Conservation (phyloP, 306 rosid genomes). For the Rosa multiflora region DNA sequence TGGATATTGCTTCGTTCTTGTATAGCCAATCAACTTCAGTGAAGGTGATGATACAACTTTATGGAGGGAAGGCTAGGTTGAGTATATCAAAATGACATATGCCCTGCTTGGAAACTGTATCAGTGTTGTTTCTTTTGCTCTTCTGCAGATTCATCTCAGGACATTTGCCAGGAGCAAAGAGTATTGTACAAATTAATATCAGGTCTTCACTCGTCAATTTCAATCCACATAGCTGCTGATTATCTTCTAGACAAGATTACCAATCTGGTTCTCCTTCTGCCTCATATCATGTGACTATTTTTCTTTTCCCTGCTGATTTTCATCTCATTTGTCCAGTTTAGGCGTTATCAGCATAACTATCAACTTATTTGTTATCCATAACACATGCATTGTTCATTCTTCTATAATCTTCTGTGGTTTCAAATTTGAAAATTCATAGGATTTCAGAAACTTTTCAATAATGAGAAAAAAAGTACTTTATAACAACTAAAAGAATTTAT, state of each 20-base stretch:
- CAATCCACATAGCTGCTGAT: conserved; percentile 62
- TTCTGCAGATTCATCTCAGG: conserved; percentile 53
- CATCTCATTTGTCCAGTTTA: neutral
- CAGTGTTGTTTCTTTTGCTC: neutral
- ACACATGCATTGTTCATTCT: too few relatives aligned
- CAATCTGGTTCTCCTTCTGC: conserved; percentile 35
- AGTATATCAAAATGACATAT: too few relatives aligned
- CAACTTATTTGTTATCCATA: too few relatives aligned
- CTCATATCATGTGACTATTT: neutral
- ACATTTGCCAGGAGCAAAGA: conserved; percentile 54
- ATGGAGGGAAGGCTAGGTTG: too few relatives aligned
- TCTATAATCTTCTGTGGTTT: too few relatives aligned
- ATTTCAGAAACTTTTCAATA: too few relatives aligned
- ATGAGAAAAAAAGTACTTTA: too few relatives aligned
- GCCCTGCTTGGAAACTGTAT: neutral
- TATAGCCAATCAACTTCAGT: neutral
- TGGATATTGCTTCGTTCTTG: neutral
- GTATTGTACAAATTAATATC: conserved; percentile 64
- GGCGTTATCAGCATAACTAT: neutral
- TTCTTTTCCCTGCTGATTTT: neutral
- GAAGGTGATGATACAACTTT: too few relatives aligned
- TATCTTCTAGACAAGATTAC: conserved; percentile 57
- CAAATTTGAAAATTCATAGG: too few relatives aligned
- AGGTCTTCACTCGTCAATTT: conserved; percentile 72
- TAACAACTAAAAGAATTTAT: too few relatives aligned